These are phyloP conservation scores for Lodderomyces theae DNA, from an alignment of 1,139 yeast genomes.

Conservation along the genomic window DNA sequence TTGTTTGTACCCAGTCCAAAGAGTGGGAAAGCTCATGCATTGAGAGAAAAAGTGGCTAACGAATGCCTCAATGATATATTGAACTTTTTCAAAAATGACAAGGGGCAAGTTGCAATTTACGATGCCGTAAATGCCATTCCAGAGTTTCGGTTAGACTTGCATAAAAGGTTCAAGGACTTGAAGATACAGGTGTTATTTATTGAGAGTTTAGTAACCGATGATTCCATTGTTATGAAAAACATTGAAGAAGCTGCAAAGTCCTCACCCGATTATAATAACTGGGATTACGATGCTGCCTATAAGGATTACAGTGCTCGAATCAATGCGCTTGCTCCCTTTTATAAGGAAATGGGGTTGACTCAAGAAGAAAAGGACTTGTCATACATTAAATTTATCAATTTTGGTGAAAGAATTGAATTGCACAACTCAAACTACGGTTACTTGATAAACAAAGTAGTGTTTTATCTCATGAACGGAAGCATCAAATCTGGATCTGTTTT, in stretches of 20 bases:
- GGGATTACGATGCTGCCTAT: slow-evolving; percentile 65
- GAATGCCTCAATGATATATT: slow-evolving; percentile 70
- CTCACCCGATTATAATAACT: slow-evolving; percentile 81
- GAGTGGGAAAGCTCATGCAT: slow-evolving; percentile 49
- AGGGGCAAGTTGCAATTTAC: slow-evolving; percentile 92
- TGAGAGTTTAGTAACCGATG: slow-evolving; percentile 82
- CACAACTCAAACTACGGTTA: slow-evolving; percentile 85
- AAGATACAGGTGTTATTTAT: slow-evolving; percentile 80
- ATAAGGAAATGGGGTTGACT: slow-evolving; percentile 47
- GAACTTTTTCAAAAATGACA: slow-evolving; percentile 66
- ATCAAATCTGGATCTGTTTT: slow-evolving; percentile 83
- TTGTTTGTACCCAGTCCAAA: slow-evolving; percentile 65
- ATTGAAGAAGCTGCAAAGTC: slow-evolving; percentile 78
- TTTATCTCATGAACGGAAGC: slow-evolving; percentile 83
- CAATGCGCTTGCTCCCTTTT: slow-evolving; percentile 47
- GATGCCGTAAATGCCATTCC: slow-evolving; percentile 91
- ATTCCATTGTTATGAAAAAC: slow-evolving; percentile 64
- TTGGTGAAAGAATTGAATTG: slow-evolving; percentile 82
- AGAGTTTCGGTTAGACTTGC: slow-evolving; percentile 60
- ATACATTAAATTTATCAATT: slow-evolving; percentile 81
- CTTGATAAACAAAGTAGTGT: slow-evolving; percentile 82
- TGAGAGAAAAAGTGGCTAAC: slow-evolving; percentile 59
- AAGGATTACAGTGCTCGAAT: slow-evolving; percentile 58
- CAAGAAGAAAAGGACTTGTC: slow-evolving; percentile 53
- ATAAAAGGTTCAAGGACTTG: slow-evolving; percentile 49